phyloP scores from a whole-genome alignment of 1,284 basidiomycete species.

The Neonothopanus nambi region DNA sequence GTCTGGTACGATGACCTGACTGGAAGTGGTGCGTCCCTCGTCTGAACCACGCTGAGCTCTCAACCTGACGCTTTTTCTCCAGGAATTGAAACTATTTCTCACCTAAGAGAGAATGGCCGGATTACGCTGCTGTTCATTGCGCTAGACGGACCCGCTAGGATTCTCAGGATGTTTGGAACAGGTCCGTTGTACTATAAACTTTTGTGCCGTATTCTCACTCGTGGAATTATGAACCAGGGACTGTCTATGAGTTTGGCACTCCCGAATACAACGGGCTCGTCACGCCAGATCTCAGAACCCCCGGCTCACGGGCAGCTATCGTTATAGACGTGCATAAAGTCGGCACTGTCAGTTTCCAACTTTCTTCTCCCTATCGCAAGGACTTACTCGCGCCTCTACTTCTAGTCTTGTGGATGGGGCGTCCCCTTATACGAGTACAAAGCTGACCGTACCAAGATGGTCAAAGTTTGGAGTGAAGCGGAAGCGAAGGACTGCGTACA shows the following conservation, averaged over 20 bases:
- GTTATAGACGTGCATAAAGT: conserved; percentile 53
- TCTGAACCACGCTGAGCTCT: too few species aligned
- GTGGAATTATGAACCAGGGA: conserved; percentile 31
- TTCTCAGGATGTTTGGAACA: conserved; percentile 54
- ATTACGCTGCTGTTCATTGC: too few species aligned
- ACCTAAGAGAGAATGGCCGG: conserved; percentile 56
- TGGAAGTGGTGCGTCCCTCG: conserved; percentile 53
- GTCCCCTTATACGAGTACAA: conserved; percentile 51
- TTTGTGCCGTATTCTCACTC: too few species aligned
- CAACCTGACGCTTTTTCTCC: too few species aligned
- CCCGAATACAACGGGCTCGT: conserved; percentile 49
- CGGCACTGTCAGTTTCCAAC: conserved; percentile 40
- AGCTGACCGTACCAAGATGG: conserved; percentile 43
- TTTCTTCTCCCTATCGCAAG: neutral
- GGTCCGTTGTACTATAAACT: conserved; percentile 35
- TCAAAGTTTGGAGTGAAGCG: conserved; percentile 28
- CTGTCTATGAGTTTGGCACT: conserved; percentile 50
- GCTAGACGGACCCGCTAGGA: too few species aligned
- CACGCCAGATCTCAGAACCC: conserved; percentile 37
- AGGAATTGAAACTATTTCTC: conserved; percentile 59
- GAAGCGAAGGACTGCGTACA: conserved; percentile 20
- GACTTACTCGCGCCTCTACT: too few species aligned
- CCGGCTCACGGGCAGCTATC: conserved; percentile 53
- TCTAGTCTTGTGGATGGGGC: too few species aligned
- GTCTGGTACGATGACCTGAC: conserved; percentile 65